Evolutionary conservation across 768 basidiomycete species (phyloP).

Genomic region (Candolleomyces eurysporus): DNA sequence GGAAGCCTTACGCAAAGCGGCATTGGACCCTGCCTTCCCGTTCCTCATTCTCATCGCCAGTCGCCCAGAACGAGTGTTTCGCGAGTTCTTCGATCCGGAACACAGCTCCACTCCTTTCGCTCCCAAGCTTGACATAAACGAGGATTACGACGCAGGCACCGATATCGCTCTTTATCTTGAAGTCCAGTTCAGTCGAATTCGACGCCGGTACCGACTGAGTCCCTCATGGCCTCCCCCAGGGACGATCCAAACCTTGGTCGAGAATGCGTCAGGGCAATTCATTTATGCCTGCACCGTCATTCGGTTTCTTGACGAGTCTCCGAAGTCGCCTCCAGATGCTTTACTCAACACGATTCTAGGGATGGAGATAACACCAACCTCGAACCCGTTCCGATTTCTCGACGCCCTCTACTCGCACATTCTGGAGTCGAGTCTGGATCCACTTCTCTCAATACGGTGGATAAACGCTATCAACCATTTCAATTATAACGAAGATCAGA

Average conservation of each 20-base stretch:
- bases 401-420: too few relatives aligned
- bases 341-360: too few relatives aligned
- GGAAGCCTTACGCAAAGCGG: not conserved
- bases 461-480: not conserved
- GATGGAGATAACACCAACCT: not conserved
- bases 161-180: not conserved
- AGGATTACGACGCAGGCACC: not conserved
- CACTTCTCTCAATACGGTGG: not conserved
- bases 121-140: not conserved
- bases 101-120: not conserved
- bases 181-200: not conserved
- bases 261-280: not conserved
- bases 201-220: not conserved
- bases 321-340: not conserved
- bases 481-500: not conserved
- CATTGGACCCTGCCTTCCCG: not conserved
- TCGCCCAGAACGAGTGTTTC: not conserved
- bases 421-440: too few relatives aligned
- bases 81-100: not conserved
- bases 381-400: not conserved
- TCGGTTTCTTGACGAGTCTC: not conserved
- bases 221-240: not conserved
- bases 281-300: not conserved
- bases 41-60: not conserved
- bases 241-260: not conserved